Evolutionary conservation across 129 eudicot species (phyloP), one percentile per base, ranked within the genome.

Genomic region (Artemisia tridentata): DNA sequence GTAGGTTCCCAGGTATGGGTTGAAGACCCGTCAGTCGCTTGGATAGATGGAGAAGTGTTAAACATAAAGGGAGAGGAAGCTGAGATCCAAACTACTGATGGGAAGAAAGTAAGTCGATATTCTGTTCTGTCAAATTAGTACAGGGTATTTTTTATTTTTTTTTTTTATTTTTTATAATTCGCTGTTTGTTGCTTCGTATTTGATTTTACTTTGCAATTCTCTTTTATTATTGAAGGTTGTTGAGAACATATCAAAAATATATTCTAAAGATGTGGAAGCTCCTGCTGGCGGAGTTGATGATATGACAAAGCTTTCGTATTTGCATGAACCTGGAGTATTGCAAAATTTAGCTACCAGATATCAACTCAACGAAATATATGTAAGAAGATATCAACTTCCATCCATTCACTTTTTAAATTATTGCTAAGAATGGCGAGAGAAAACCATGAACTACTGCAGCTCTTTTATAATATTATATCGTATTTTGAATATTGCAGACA

Each of bases 301-400:
- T 80, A 91, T 91, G 97, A 87, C 95, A 50, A 90, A 81, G 65
- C 82, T 91, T 62, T 85, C 97, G 48, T 90, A 95, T 84, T 75
- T 95, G 81, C 97, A 95, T 75, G 99, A 95, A 67, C 97, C 99
- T 38, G 99, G 96, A 77, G 97, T 95, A 55, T 71, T 95, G 78
- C 99, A 95, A 86, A 95, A 95, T 77, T 73, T 95, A 76, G 84
- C 97, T 31, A 63, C 80, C 59, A 84, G 97, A 95, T 95, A 87
- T 82, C 85, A 84, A 29, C 97, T 88, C 68, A 90, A 95, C 69
- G 96, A 95, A 86, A 95, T 95, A 62, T 95, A 90, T 84, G 99
- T 95, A 85, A 87, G 92, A 80, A 73, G 67, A 48, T 76, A 53
- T 52, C 47, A 19, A 27, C 48, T 71, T 75, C 21, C 16, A 3